These are phyloP conservation scores for Fulvia fulva DNA, from an alignment of 2,329 filamentous ascomycete genomes.

Conservation along the genomic window DNA sequence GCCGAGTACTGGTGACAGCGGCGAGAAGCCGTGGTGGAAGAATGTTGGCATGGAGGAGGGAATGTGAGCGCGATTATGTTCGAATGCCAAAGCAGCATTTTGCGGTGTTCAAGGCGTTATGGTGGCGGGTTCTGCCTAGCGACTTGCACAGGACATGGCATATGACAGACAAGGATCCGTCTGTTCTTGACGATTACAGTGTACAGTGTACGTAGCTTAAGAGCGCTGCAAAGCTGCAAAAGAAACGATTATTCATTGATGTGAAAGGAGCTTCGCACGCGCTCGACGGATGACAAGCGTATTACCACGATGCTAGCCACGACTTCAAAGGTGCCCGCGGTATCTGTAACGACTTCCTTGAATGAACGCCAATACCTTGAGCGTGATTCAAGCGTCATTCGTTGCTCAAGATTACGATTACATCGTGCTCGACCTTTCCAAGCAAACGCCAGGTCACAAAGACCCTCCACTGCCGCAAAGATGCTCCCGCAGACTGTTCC, in stretches of 20 bases:
- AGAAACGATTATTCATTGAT: background rate
- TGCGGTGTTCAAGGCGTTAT: background rate
- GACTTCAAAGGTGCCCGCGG: too few species aligned
- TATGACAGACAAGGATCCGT: background rate
- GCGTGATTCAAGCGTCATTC: background rate
- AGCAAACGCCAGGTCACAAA: background rate
- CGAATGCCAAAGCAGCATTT: background rate
- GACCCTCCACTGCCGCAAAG: background rate
- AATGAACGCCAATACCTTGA: too few species aligned
- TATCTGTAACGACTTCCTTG: too few species aligned
- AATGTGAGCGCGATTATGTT: slow-evolving; percentile 28
- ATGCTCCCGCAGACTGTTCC: background rate
- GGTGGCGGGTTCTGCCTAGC: background rate
- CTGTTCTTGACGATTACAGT: slow-evolving; percentile 3
- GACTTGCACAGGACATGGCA: background rate
- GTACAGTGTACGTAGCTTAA: slow-evolving; percentile 7
- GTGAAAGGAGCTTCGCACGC: background rate
- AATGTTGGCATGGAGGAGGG: slow-evolving; percentile 49
- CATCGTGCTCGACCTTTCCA: background rate
- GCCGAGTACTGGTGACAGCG: slow-evolving; percentile 13
- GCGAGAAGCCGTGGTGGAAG: slow-evolving; percentile 42
- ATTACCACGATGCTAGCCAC: too few species aligned
- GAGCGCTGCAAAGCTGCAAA: background rate
- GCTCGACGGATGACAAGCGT: too few species aligned
- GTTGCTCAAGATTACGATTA: background rate